Evolutionary conservation across 2,329 filamentous ascomycete species (phyloP).

Genomic region (Fusarium sp.): DNA sequence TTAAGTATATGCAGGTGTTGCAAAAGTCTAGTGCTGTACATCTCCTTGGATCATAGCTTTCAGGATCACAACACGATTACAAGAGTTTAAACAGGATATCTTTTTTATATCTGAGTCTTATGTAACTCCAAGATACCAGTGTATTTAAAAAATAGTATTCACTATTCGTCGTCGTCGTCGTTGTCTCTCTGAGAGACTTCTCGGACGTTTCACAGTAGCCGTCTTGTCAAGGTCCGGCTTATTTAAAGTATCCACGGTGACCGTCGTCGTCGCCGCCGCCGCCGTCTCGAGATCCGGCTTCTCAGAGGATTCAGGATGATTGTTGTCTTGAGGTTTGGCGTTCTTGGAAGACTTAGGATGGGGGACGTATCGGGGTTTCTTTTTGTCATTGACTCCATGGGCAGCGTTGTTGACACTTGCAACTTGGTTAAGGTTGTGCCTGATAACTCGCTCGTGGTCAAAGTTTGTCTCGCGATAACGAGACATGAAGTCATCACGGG

Average conservation of each 20-base stretch:
- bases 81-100: neutral
- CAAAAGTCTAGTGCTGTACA: neutral
- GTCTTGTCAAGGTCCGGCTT: neutral
- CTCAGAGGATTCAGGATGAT: neutral
- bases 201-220: neutral
- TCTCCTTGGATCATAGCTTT: neutral
- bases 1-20: neutral
- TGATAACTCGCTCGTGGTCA: slow-evolving; percentile 57
- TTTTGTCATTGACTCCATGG: neutral
- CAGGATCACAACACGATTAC: neutral
- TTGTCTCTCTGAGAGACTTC: neutral
- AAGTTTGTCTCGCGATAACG: slow-evolving; percentile 79
- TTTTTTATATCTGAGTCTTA: neutral
- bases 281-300: neutral
- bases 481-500: slow-evolving; percentile 83
- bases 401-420: neutral
- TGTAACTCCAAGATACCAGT: neutral
- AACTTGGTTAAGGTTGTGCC: slow-evolving; percentile 48
- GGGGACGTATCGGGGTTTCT: neutral
- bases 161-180: neutral
- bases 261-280: neutral
- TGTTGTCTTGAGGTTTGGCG: neutral
- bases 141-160: neutral
- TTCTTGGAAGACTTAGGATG: neutral
- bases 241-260: neutral